These are phyloP conservation scores for Polygonum maritimum DNA, from an alignment of 148 eudicot genomes.

Conservation along the genomic window DNA sequence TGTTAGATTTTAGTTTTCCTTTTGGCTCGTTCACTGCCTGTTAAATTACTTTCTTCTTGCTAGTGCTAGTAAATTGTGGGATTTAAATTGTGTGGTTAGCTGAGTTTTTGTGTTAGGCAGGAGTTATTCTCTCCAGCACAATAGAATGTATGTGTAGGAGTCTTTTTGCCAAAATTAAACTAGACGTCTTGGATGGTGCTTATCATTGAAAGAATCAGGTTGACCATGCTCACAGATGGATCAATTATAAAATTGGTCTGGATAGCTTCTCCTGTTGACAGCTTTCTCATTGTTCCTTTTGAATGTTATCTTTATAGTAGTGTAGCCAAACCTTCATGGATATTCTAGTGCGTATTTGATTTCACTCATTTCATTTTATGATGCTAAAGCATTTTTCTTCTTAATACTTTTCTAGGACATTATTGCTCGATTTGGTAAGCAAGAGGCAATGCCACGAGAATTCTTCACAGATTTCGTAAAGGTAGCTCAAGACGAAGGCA, in stretches of 20 bases:
- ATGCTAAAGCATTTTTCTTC: neutral
- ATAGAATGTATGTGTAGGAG: neutral
- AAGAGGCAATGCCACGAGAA: constrained; percentile 76
- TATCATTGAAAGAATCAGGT: neutral
- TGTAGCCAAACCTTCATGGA: neutral
- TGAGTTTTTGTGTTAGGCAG: neutral
- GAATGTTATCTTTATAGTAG: neutral
- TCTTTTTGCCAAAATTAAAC: neutral
- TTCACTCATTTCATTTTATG: neutral
- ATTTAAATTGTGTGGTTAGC: neutral
- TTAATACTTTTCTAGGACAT: constrained; percentile 48
- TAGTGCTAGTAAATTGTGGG: neutral
- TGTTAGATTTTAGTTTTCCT: neutral
- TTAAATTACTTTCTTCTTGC: neutral
- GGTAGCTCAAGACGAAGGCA: constrained; percentile 98
- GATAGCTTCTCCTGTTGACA: neutral
- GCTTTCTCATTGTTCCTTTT: neutral
- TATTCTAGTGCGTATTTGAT: neutral
- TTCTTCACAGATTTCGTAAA: constrained; percentile 93
- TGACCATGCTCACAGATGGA: neutral
- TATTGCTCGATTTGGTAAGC: constrained; percentile 89
- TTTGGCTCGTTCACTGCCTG: neutral
- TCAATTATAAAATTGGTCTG: neutral
- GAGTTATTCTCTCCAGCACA: neutral
- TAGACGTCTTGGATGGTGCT: neutral